Percentiles rank a stretch among this genome's conserved stretches.
These are phyloP conservation scores for Verbena officinalis DNA, from an alignment of 257 asterid species.

Conservation along the genomic window DNA sequence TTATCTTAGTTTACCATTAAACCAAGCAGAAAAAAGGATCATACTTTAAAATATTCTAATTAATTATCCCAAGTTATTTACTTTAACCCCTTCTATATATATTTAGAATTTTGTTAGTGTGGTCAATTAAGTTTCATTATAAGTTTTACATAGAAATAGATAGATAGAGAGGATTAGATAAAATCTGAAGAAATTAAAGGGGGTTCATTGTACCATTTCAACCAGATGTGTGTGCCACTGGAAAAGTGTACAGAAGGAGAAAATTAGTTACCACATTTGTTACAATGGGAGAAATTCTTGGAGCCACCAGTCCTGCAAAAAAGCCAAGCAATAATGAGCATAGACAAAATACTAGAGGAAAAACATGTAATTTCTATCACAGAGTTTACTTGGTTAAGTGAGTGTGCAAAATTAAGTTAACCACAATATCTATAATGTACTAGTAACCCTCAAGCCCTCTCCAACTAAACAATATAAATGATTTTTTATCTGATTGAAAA, in stretches of 20 bases:
- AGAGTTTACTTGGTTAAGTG: neutral
- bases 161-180: too few relatives aligned
- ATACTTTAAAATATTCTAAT: too few relatives aligned
- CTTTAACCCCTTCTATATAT: too few relatives aligned
- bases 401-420: neutral
- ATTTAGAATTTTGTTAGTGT: too few relatives aligned
- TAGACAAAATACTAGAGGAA: neutral
- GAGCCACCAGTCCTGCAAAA: constrained; percentile 61
- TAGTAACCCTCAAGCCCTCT: neutral
- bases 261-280: constrained; percentile 50
- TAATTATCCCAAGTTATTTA: too few relatives aligned
- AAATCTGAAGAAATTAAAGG: too few relatives aligned
- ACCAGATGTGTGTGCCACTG: neutral
- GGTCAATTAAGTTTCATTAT: too few relatives aligned
- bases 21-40: too few relatives aligned
- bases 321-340: neutral
- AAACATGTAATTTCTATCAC: neutral
- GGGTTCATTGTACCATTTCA: too few relatives aligned
- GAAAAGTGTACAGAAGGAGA: neutral
- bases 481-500: neutral
- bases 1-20: too few relatives aligned
- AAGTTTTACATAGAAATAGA: too few relatives aligned
- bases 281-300: constrained; percentile 61
- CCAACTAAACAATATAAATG: neutral
- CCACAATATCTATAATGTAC: neutral